Evolutionary conservation across 768 basidiomycete genomes (phyloP).

Genomic region (Suillus plorans): DNA sequence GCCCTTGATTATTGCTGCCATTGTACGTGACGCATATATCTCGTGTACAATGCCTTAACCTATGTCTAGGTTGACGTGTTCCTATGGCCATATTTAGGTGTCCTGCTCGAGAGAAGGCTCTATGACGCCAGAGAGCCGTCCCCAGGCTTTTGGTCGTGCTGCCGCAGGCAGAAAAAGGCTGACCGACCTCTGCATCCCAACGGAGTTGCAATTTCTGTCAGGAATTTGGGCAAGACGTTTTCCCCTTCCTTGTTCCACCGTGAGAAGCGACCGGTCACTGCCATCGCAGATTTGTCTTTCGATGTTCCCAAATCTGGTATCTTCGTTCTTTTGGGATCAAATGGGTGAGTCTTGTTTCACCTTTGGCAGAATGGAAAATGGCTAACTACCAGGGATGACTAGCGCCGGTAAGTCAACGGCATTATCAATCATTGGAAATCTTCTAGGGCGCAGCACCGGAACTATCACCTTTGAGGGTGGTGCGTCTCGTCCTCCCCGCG

Average conservation of each 20-base stretch:
- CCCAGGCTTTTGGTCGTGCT: constrained; percentile 23
- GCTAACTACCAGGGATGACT: not conserved
- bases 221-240: constrained; percentile 60
- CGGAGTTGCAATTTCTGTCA: constrained; percentile 59
- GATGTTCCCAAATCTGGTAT: constrained; percentile 72
- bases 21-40: constrained; percentile 42
- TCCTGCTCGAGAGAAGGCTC: constrained; percentile 54
- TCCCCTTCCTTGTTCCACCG: constrained; percentile 46
- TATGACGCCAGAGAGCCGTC: constrained; percentile 56
- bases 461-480: constrained; percentile 57
- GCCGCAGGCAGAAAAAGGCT: constrained; percentile 14
- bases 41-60: not conserved
- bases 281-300: constrained; percentile 64
- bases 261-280: constrained; percentile 51
- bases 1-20: constrained; percentile 59
- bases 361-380: not conserved
- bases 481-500: constrained; percentile 51
- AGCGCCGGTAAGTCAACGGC: constrained; percentile 80
- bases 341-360: constrained; percentile 45
- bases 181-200: constrained; percentile 30
- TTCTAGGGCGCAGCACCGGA: constrained; percentile 60
- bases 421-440: constrained; percentile 63
- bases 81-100: constrained; percentile 70
- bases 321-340: constrained; percentile 75
- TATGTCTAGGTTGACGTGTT: constrained; percentile 60